Conservation (phyloP, 2,329 filamentous ascomycete species). For the Pseudogymnoascus sp. region DNA sequence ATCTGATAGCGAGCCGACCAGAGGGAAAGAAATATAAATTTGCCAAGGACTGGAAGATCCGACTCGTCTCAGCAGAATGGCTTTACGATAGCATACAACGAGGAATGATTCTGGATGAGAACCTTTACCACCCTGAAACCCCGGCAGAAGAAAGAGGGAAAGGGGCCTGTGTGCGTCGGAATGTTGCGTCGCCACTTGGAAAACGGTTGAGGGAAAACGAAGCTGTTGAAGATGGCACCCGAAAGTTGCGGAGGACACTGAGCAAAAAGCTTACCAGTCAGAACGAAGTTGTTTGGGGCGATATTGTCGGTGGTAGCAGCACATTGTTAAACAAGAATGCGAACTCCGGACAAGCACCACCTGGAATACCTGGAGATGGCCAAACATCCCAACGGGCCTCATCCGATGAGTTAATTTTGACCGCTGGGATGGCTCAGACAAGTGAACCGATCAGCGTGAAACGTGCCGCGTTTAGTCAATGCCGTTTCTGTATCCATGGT, state of each 20-base stretch:
- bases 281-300: constrained; percentile 79
- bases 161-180: constrained; percentile 63
- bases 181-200: constrained; percentile 40
- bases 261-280: constrained; percentile 78
- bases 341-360: not conserved
- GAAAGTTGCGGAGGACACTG: constrained; percentile 81
- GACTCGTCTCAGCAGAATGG: constrained; percentile 78
- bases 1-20: constrained; percentile 73
- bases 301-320: constrained; percentile 58
- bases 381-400: not conserved
- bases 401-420: not conserved
- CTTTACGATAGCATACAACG: constrained; percentile 73
- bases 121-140: constrained; percentile 70
- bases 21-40: constrained; percentile 86
- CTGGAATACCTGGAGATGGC: not conserved
- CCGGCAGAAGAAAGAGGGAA: constrained; percentile 64
- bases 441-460: constrained; percentile 9
- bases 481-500: constrained; percentile 35
- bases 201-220: constrained; percentile 53
- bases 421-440: not conserved
- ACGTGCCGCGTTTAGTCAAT: constrained; percentile 33
- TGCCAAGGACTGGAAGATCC: constrained; percentile 75
- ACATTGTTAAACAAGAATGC: constrained; percentile 5
- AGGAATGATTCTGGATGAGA: constrained; percentile 85
- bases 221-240: constrained; percentile 50